Evolutionary conservation across 2,329 filamentous ascomycete species (phyloP).

Genomic region (Nemania abortiva): DNA sequence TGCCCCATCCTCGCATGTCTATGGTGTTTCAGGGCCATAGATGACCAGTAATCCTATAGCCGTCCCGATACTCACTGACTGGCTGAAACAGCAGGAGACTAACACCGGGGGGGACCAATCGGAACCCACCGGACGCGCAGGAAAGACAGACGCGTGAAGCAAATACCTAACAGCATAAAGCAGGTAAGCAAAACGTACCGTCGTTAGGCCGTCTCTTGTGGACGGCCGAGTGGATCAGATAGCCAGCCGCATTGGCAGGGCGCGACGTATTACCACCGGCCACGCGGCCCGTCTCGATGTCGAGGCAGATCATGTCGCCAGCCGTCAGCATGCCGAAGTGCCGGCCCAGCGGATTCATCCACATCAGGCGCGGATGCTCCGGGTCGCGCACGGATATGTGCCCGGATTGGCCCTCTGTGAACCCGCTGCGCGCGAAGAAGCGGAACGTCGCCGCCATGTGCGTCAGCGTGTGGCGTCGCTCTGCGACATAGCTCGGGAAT

Average conservation of each 20-base stretch:
- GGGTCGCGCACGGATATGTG: conserved; percentile 51
- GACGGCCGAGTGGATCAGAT: conserved; percentile 76
- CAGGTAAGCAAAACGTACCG: conserved; percentile 23
- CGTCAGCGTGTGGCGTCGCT: conserved; percentile 72
- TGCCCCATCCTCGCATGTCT: background rate
- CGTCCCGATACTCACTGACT: background rate
- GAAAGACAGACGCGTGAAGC: background rate
- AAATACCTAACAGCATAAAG: background rate
- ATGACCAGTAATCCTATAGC: background rate
- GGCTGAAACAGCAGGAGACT: background rate
- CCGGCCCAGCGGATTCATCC: conserved; percentile 76
- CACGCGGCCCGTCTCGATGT: conserved; percentile 67
- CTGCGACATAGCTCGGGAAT: conserved; percentile 55
- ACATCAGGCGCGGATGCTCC: conserved; percentile 55
- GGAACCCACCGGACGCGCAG: background rate
- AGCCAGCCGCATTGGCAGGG: conserved; percentile 75
- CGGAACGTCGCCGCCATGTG: conserved; percentile 78
- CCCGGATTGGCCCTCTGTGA: conserved; percentile 76
- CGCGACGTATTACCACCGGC: conserved; percentile 71
- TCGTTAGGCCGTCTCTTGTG: conserved; percentile 69
- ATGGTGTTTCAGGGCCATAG: background rate
- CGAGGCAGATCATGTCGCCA: conserved; percentile 75
- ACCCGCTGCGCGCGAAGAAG: conserved; percentile 73
- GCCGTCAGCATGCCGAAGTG: conserved; percentile 75
- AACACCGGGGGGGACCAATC: conserved; percentile 4